Conservation (phyloP, 257 asterid genomes). For the Solanum microdontum region DNA sequence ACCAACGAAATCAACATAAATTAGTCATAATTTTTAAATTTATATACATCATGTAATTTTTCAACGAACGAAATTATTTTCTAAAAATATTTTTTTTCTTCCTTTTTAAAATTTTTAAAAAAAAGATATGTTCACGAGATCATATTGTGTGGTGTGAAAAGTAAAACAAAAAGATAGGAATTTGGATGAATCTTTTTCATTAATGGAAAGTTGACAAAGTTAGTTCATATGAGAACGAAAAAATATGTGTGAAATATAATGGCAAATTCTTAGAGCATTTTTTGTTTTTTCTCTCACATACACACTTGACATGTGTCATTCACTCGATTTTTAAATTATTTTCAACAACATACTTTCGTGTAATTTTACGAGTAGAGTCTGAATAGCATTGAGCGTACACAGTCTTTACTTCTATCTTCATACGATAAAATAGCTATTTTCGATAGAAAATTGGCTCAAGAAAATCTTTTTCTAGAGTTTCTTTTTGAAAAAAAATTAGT, state of each 20-base stretch:
- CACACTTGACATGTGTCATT: no score
- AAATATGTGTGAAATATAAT: not conserved
- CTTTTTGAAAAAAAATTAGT: no score
- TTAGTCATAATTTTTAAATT: no score
- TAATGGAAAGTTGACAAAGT: not conserved
- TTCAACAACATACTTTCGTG: not conserved
- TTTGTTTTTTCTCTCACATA: not conserved
- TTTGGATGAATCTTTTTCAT: not conserved
- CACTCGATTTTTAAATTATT: not conserved
- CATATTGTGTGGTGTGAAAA: not conserved
- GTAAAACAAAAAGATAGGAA: not conserved
- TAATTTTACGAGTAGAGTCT: not conserved
- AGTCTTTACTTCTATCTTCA: no score
- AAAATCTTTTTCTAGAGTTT: no score
- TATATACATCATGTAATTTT: no score
- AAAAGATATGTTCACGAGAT: constrained; percentile 3
- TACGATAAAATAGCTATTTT: no score
- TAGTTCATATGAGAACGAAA: not conserved
- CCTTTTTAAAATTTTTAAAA: not conserved
- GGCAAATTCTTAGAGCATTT: not conserved
- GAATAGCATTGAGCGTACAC: no score
- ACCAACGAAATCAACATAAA: not conserved
- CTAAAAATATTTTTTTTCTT: no score
- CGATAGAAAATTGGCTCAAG: no score
- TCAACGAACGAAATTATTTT: not conserved